Evolutionary conservation across 768 basidiomycete genomes (phyloP), one percentile per base, ranked within the genome.

Genomic region (Pulveroboletus sp.): DNA sequence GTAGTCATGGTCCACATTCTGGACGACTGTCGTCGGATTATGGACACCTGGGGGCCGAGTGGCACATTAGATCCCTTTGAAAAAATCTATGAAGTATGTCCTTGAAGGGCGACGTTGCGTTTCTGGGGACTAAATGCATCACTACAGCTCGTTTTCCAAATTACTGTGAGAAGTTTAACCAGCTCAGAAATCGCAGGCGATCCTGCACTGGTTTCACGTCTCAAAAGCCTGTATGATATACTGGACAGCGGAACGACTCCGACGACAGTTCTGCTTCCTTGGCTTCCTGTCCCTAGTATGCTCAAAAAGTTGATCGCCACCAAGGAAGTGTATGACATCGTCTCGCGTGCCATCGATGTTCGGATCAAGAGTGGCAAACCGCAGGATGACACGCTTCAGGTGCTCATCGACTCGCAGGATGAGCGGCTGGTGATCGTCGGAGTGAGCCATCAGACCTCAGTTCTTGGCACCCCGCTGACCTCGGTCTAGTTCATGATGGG

Each of bases 261-360:
- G 1, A 76, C 82, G 2, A 84, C 83, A 4, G 75, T 90, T 47
- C 76, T 90, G 14, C 67, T 87, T 26, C 87, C 87, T 31, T 89
- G 87, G 87, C 69, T 89, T 42, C 87, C 87, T 9, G 80, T 77
- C 38, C 82, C 82, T 5, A 83, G 84, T 17, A 85, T 85, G 81
- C 64, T 88, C 45, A 77, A 70, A 58, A 87, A 87, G 62, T 64
- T 86, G 34, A 75, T 79, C 66, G 82, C 87, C 14, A 89, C 87
- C 27, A 89, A 86, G 65, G 71, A 81, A 56, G 83, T 90, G 48
- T 89, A 88, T 63, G 79, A 82, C 54, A 86, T 90, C 54, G 65
- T 89, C 45, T 72, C 73, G 43, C 64, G 64, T 11, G 79, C 80
- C 32, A 79, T 88, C 51, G 73, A 76, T 47, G 69, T 72, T n/a